Percentiles rank a stretch among this genome's conserved stretches.
phyloP scores from a whole-genome alignment of 1,139 yeast genomes.

The Lodderomyces oxycetoniae region DNA sequence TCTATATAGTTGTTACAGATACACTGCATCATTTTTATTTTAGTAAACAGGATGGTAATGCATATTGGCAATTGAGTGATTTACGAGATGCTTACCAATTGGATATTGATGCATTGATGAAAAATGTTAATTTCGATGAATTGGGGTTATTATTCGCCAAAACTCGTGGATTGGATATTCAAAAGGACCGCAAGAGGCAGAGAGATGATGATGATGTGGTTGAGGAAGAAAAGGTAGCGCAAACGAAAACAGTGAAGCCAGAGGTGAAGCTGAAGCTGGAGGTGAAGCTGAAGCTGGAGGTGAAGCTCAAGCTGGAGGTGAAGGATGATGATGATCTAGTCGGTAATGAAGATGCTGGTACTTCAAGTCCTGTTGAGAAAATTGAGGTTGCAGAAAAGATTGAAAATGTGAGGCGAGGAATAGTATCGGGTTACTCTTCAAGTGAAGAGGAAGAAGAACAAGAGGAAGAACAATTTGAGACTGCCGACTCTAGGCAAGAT shows the following conservation, averaged over 20 bases:
- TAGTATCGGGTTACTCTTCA: conserved; percentile 15
- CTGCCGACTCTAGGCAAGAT: conserved; percentile 13
- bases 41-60: conserved; percentile 16
- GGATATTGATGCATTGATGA: conserved; percentile 15
- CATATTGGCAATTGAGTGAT: conserved; percentile 36
- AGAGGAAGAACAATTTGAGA: conserved; percentile 7
- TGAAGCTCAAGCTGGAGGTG: no score
- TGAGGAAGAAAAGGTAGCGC: conserved; percentile 8
- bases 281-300: background rate
- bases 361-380: conserved; percentile 2
- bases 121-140: conserved; percentile 27
- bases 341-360: background rate
- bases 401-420: background rate
- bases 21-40: conserved; percentile 31
- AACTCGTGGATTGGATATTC: conserved; percentile 25
- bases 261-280: background rate
- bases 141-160: conserved; percentile 29
- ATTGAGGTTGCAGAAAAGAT: background rate
- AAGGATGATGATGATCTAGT: conserved; percentile 3
- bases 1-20: conserved; percentile 31
- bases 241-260: background rate
- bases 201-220: conserved; percentile 9
- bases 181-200: conserved; percentile 12
- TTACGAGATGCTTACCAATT: conserved; percentile 9
- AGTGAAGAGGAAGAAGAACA: conserved; percentile 15